These are phyloP conservation scores for Cladorrhinum samala DNA, from an alignment of 495 filamentous ascomycete species.

Conservation along the genomic window DNA sequence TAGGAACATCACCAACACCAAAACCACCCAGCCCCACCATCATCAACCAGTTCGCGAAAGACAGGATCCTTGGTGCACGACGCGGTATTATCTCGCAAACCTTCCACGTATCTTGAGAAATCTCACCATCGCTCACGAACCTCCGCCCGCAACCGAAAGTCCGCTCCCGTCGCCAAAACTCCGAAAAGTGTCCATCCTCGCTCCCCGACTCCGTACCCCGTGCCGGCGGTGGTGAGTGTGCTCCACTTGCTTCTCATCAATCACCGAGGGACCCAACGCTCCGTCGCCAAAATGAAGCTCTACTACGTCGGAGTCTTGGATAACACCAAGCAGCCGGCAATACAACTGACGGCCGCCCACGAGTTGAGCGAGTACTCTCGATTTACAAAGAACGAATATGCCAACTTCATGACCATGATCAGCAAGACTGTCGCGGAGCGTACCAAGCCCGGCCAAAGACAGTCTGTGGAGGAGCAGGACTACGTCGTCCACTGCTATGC, in stretches of 20 bases:
- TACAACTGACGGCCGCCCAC: conserved; percentile 74
- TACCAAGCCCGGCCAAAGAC: conserved; percentile 77
- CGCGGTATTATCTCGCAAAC: background rate
- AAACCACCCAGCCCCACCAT: background rate
- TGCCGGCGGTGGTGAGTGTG: background rate
- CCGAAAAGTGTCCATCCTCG: no score
- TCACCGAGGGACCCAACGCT: background rate
- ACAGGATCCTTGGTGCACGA: background rate
- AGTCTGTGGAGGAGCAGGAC: conserved; percentile 86
- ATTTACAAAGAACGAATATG: conserved; percentile 66
- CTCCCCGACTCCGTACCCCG: no score
- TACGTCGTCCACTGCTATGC: conserved; percentile 88
- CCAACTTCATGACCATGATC: conserved; percentile 65
- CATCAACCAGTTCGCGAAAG: background rate
- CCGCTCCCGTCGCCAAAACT: no score
- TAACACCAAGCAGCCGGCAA: conserved; percentile 55
- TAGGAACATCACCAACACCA: background rate
- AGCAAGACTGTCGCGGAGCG: conserved; percentile 70
- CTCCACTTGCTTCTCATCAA: background rate
- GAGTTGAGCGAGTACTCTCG: conserved; percentile 75
- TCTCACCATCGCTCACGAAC: background rate
- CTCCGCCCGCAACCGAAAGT: background rate
- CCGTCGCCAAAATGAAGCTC: conserved; percentile 71
- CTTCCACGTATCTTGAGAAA: background rate
- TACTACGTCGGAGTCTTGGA: conserved; percentile 77